phyloP scores from a whole-genome alignment of 768 basidiomycete species.

The Boletus huronensis region DNA sequence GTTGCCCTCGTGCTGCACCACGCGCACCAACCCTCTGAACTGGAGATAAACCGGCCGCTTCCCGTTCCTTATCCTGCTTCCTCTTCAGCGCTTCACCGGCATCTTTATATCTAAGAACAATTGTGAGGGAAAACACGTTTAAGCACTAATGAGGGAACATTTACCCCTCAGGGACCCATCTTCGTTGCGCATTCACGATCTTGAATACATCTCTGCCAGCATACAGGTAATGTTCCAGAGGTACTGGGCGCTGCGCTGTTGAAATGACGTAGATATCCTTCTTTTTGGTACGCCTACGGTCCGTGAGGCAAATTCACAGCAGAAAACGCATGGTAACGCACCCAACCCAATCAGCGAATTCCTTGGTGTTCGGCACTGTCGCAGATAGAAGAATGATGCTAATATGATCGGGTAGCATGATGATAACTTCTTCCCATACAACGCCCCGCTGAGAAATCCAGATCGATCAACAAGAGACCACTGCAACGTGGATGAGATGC shows the following conservation, averaged over 20 bases:
- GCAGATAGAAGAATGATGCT: constrained; percentile 96
- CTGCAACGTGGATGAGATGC: constrained; percentile 10
- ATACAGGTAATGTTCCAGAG: constrained; percentile 94
- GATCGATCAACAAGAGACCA: constrained; percentile 11
- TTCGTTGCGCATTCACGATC: constrained; percentile 80
- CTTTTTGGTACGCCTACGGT: constrained; percentile 88
- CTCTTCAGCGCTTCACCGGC: constrained; percentile 84
- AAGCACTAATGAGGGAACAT: not conserved
- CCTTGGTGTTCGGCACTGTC: constrained; percentile 96
- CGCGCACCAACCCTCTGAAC: constrained; percentile 82
- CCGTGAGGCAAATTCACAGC: constrained; percentile 5
- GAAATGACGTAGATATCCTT: constrained; percentile 99
- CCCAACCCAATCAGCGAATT: constrained; percentile 99
- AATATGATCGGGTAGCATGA: constrained; percentile 98
- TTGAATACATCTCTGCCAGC: constrained; percentile 92
- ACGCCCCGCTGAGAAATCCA: constrained; percentile 74
- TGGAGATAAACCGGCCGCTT: constrained; percentile 88
- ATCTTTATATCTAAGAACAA: constrained; percentile 68
- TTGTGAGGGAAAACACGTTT: constrained; percentile 3
- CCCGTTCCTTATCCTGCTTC: constrained; percentile 98
- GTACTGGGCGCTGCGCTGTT: constrained; percentile 93
- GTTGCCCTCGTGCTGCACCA: constrained; percentile 54
- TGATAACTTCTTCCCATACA: constrained; percentile 99
- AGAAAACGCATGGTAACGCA: constrained; percentile 38
- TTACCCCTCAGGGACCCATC: constrained; percentile 73